phyloP scores from a whole-genome alignment of 2,329 filamentous ascomycete genomes.

The Pestalotiopsis sp. region DNA sequence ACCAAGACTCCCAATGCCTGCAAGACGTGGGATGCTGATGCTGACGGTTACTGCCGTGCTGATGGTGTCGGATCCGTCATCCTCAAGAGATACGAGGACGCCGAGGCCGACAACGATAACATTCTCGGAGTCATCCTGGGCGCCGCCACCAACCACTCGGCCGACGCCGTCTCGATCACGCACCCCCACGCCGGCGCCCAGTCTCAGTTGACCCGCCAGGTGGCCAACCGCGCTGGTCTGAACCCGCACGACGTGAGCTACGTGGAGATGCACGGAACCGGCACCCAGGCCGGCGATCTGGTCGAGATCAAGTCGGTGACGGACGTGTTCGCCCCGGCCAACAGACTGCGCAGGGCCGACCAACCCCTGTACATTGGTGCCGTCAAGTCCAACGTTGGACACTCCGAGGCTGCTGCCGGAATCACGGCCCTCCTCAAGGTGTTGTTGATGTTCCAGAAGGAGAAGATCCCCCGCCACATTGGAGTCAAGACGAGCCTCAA shows the following conservation, averaged over 20 bases:
- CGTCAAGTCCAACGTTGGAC: conserved; percentile 51
- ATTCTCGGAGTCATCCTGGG: conserved; percentile 43
- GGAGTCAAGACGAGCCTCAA: conserved; percentile 53
- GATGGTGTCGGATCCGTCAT: conserved; percentile 27
- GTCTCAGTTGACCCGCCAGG: conserved; percentile 55
- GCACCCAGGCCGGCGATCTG: conserved; percentile 71
- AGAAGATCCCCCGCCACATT: conserved; percentile 46
- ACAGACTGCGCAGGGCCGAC: conserved; percentile 38
- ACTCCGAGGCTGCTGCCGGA: conserved; percentile 48
- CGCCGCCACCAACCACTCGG: conserved; percentile 72
- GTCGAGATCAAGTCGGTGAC: conserved; percentile 66
- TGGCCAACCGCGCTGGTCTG: conserved; percentile 60
- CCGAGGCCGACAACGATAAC: conserved; percentile 20
- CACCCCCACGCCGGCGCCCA: conserved; percentile 68
- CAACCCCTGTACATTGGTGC: conserved; percentile 48
- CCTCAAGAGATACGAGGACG: conserved; percentile 27
- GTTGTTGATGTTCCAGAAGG: conserved; percentile 43
- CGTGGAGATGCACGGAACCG: conserved; percentile 72
- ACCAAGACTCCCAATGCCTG: conserved; percentile 42
- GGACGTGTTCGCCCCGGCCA: conserved; percentile 57
- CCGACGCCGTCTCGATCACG: conserved; percentile 72
- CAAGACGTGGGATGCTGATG: conserved; percentile 67
- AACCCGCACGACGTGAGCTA: conserved; percentile 59
- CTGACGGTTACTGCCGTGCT: conserved; percentile 52
- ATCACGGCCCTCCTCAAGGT: conserved; percentile 42